These are phyloP conservation scores for Cutaneotrichosporon arboriforme DNA, from an alignment of 1,284 basidiomycete genomes.

Conservation along the genomic window DNA sequence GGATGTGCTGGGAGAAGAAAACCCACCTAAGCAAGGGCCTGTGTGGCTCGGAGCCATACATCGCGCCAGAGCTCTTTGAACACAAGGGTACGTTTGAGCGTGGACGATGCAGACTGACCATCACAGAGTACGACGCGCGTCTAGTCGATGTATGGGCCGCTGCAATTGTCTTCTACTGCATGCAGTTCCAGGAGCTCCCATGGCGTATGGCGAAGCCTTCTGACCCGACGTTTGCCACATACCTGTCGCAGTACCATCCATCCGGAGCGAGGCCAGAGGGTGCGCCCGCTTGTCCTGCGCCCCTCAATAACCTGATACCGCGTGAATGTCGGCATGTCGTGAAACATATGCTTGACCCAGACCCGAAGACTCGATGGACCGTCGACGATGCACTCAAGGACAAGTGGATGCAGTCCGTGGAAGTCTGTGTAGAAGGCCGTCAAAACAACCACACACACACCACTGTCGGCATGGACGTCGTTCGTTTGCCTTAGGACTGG, in stretches of 20 bases:
- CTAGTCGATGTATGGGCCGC: constrained; percentile 97
- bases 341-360: constrained; percentile 92
- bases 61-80: constrained; percentile 95
- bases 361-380: constrained; percentile 70
- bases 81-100: constrained; percentile 71
- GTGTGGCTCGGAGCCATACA: constrained; percentile 97
- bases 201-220: constrained; percentile 89
- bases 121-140: constrained; percentile 87
- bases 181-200: constrained; percentile 92
- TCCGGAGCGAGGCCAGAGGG: constrained; percentile 24
- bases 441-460: constrained; percentile 39
- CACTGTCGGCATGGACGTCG: constrained; percentile 37
- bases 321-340: constrained; percentile 77
- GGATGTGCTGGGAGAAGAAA: constrained; percentile 95
- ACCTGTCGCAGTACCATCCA: constrained; percentile 59
- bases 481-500: constrained; percentile 7
- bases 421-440: constrained; percentile 50
- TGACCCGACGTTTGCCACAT: constrained; percentile 78
- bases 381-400: constrained; percentile 83
- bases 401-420: constrained; percentile 72
- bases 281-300: constrained; percentile 35
- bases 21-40: constrained; percentile 95
- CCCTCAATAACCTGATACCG: constrained; percentile 78
- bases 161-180: constrained; percentile 95
- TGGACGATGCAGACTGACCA: not conserved